These are phyloP conservation scores for Solidago caesia DNA, from an alignment of 129 eudicot genomes.

Conservation along the genomic window DNA sequence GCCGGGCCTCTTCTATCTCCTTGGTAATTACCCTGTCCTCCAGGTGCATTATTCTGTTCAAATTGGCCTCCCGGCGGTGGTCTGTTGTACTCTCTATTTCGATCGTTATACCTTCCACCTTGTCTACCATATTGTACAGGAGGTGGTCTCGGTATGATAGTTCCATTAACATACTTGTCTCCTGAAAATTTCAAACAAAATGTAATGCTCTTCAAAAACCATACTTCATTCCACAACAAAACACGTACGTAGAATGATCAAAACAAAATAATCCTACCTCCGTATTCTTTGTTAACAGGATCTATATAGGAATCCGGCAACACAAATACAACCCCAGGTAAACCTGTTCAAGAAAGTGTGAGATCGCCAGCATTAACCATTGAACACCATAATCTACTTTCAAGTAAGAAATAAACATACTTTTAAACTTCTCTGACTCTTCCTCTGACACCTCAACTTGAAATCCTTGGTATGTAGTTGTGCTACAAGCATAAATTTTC, in stretches of 20 bases:
- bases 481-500: constrained; percentile 91
- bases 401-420: constrained; percentile 26
- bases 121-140: constrained; percentile 78
- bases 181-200: constrained; percentile 43
- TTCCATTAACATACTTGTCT: constrained; percentile 89
- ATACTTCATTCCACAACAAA: neutral
- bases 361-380: constrained; percentile 8
- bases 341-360: constrained; percentile 34
- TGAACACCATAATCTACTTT: neutral
- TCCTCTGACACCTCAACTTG: constrained; percentile 82
- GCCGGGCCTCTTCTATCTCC: constrained; percentile 39
- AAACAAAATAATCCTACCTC: constrained; percentile 48
- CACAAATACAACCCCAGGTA: constrained; percentile 84
- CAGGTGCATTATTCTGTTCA: constrained; percentile 41
- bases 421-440: constrained; percentile 69
- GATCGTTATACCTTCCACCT: constrained; percentile 48
- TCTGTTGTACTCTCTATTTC: constrained; percentile 40
- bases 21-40: constrained; percentile 44
- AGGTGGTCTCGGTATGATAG: constrained; percentile 79
- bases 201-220: neutral
- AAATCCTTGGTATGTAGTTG: constrained; percentile 82
- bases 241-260: neutral
- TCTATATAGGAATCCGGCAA: constrained; percentile 96
- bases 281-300: constrained; percentile 91
- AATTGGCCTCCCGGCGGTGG: constrained; percentile 37